phyloP scores from a whole-genome alignment of 2,329 filamentous ascomycete species.

The Fusarium cicatricum region DNA sequence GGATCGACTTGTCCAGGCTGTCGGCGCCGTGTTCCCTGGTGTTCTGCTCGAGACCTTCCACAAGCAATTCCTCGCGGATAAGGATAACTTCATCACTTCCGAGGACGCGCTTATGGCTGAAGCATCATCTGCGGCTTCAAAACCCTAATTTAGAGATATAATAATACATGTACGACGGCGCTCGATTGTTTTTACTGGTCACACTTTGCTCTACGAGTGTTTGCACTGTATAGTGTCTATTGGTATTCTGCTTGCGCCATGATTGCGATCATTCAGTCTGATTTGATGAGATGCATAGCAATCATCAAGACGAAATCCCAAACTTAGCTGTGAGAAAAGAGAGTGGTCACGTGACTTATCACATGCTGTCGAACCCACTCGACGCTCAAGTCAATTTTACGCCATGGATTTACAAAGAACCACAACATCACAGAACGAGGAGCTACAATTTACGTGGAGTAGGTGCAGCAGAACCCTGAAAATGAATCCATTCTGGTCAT shows the following conservation, averaged over 20 bases:
- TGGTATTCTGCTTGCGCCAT: no score
- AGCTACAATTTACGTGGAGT: neutral
- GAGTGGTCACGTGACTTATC: conserved; percentile 19
- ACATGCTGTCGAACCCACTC: neutral
- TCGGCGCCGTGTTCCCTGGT: conserved; percentile 50
- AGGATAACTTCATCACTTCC: conserved; percentile 46
- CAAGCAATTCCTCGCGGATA: conserved; percentile 46
- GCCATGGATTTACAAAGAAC: no score
- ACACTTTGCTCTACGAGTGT: no score
- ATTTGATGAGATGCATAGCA: no score
- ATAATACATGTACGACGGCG: neutral
- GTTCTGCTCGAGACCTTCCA: conserved; percentile 48
- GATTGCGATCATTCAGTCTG: no score
- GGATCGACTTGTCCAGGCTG: conserved; percentile 48
- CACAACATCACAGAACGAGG: neutral
- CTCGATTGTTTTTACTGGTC: no score
- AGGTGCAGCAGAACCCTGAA: neutral
- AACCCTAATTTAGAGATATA: neutral
- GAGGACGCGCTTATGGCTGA: conserved; percentile 47
- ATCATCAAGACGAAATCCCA: no score
- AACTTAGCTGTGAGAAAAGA: no score
- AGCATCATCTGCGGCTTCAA: neutral
- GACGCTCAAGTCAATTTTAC: neutral
- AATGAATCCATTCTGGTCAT: conserved; percentile 39
- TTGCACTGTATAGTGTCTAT: no score